phyloP scores from a whole-genome alignment of 805 yeast genomes.

The Debaryomyces prosopidis region DNA sequence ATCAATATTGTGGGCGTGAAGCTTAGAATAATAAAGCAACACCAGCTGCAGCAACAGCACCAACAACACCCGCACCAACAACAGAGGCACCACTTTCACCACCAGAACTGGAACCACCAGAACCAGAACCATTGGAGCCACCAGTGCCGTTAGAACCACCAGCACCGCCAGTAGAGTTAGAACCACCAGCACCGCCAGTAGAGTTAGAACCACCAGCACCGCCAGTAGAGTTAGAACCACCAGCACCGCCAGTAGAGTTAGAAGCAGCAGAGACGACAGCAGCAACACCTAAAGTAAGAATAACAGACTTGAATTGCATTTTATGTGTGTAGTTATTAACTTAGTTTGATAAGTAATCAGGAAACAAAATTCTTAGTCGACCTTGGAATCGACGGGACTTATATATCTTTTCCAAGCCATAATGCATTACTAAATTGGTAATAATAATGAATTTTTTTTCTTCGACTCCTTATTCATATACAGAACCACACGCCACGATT shows the following conservation, averaged over 20 bases:
- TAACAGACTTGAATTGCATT: constrained; percentile 42
- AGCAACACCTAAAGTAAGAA: constrained; percentile 39
- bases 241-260: constrained; percentile 25
- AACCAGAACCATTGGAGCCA: constrained; percentile 37
- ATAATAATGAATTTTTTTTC: constrained; percentile 1
- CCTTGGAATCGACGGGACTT: neutral
- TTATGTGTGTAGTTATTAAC: constrained; percentile 5
- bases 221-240: constrained; percentile 26
- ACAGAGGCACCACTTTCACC: constrained; percentile 22
- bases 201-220: constrained; percentile 22
- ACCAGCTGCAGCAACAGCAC: constrained; percentile 35
- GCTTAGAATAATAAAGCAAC: constrained; percentile 39
- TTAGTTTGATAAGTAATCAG: constrained; percentile 3
- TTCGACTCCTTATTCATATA: neutral
- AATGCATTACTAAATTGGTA: constrained; percentile 2
- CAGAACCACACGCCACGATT: neutral
- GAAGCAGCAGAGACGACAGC: constrained; percentile 38
- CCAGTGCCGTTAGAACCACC: constrained; percentile 36
- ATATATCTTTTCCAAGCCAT: constrained; percentile 1
- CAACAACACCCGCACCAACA: constrained; percentile 32
- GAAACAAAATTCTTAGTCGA: neutral
- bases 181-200: constrained; percentile 33
- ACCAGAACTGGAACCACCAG: constrained; percentile 20
- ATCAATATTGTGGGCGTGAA: neutral
- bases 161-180: constrained; percentile 35